Evolutionary conservation across 1,139 yeast species (phyloP), one percentile per base, ranked within the genome.

Genomic region (Debaryomycetaceae sp.): DNA sequence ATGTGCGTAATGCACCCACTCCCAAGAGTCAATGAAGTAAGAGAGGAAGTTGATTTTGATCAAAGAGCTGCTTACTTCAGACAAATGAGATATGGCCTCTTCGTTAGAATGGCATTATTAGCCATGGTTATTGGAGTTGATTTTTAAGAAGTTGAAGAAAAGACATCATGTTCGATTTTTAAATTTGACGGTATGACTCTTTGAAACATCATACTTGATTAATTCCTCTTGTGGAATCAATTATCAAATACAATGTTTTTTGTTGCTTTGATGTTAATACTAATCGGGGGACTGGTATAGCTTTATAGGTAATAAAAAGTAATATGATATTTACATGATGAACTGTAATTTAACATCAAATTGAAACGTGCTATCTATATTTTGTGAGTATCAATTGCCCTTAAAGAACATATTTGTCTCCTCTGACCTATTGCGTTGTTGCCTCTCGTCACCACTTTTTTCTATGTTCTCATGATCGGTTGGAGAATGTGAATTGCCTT

Each of bases 1-100:
- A 93, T 93, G 99, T 90, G 97, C 69, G 87, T 95, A 52, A 86
- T 95, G 96, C 99, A 95, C 68, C 99, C 99, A 66, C 81, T 95
- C 60, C 99, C 99, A 65, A 87, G 99, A 72, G 90, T 89, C 55
- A 86, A 83, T 59, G 99, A 95, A 74, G 91, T 95, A 57, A 86
- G 88, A 62, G 98, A 90, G 72, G 99, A 95, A 74, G 98, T 95
- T 59, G 99, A 95, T 70, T 93, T 91, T 62, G 99, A 95, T 70
- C 97, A 91, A 70, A 87, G 99, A 70, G 98, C 99, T 54, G 98
- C 98, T 49, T 93, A 93, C 76, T 93, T 93, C 78, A 87, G 99
- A 81, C 98, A 91, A 77, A 93, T 93, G 98, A 86, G 95, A 70
- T 93, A 93, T 64, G 99, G 99, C 50, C 78, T 95, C 68, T 95